These are phyloP conservation scores for Xylariaceae sp. DNA, from an alignment of 2,329 filamentous ascomycete species.

Conservation along the genomic window DNA sequence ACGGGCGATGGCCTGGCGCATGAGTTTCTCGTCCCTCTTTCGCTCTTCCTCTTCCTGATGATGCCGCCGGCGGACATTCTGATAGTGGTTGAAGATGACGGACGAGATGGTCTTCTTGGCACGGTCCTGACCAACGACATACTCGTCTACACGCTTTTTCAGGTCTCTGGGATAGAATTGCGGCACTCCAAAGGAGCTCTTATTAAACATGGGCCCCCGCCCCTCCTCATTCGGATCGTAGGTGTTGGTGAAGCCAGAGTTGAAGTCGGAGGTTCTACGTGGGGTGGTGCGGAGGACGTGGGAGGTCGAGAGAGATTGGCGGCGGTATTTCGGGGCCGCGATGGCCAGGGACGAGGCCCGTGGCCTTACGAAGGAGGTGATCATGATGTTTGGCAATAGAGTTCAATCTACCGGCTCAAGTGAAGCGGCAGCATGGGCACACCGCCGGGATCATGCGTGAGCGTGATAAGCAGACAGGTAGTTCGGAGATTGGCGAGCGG, in stretches of 20 bases:
- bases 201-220: conserved; percentile 58
- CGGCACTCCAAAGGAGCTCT: conserved; percentile 56
- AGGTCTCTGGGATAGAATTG: conserved; percentile 66
- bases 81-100: conserved; percentile 95
- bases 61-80: conserved; percentile 74
- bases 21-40: conserved; percentile 58
- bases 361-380: conserved; percentile 22
- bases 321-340: conserved; percentile 11
- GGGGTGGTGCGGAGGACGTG: conserved; percentile 28
- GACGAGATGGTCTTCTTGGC: conserved; percentile 92
- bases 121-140: conserved; percentile 92
- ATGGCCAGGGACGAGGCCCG: conserved; percentile 15
- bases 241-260: conserved; percentile 56
- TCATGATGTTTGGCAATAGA: conserved; percentile 20
- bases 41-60: conserved; percentile 70
- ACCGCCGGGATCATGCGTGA: conserved; percentile 10
- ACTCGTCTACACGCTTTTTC: conserved; percentile 90
- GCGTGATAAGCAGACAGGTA: neutral
- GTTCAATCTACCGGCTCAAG: conserved; percentile 5
- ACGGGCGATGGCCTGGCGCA: conserved; percentile 68
- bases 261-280: conserved; percentile 49
- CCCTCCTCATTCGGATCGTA: conserved; percentile 57
- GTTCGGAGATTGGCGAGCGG: neutral
- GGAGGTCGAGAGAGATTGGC: conserved; percentile 31
- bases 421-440: conserved; percentile 7